Conservation (phyloP, 164 flowering plant species). For the Aristolochia contorta region DNA sequence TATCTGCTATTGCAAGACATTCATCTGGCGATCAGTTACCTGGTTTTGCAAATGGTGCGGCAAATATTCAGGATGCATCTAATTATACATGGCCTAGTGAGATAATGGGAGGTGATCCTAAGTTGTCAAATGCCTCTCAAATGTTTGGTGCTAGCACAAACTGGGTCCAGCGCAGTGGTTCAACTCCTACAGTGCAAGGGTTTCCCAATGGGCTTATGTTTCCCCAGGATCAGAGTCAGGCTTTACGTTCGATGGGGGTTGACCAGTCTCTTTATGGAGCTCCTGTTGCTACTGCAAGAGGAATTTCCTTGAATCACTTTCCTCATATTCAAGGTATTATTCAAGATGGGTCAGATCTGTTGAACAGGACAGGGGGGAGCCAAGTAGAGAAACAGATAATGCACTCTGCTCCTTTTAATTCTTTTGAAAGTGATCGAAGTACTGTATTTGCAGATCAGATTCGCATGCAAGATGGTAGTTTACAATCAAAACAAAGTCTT, state of each 20-base stretch:
- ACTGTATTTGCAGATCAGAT: constrained; percentile 26
- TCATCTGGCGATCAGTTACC: constrained; percentile 31
- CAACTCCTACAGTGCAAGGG: constrained; percentile 35
- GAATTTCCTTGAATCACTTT: constrained; percentile 26
- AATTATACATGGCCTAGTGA: constrained; percentile 16
- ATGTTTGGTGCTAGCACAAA: constrained; percentile 29
- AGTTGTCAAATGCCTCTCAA: constrained; percentile 22
- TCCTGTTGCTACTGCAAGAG: constrained; percentile 33
- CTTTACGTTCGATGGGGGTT: constrained; percentile 30
- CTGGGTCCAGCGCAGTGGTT: constrained; percentile 36
- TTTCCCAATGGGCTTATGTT: constrained; percentile 25
- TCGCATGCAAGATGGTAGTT: constrained; percentile 22
- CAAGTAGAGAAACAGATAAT: constrained; percentile 28
- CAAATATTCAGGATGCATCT: constrained; percentile 29
- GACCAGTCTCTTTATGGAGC: constrained; percentile 58
- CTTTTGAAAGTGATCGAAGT: constrained; percentile 35
- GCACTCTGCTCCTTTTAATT: constrained; percentile 29
- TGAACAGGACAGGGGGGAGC: constrained; percentile 24
- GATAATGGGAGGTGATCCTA: constrained; percentile 14
- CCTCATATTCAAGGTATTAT: constrained; percentile 38
- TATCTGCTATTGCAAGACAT: constrained; percentile 29
- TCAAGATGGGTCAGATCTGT: constrained; percentile 24
- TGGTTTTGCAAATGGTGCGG: constrained; percentile 32
- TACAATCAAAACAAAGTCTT: constrained; percentile 29
- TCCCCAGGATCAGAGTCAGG: constrained; percentile 38